Conservation (phyloP, 495 filamentous ascomycete species). For the Lepidopterella palustris region DNA sequence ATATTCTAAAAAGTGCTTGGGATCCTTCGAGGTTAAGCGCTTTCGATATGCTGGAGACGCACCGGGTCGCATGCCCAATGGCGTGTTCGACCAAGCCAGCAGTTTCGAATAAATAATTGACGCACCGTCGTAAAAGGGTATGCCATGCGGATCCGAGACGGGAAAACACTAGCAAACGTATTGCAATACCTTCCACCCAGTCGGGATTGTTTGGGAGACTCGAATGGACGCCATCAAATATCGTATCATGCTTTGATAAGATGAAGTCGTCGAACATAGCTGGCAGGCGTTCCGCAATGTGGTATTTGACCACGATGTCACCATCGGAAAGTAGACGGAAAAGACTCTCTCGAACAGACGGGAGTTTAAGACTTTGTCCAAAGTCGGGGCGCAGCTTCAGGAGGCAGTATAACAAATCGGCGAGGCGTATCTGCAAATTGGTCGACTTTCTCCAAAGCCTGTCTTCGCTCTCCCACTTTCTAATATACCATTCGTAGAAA, state of each 20-base stretch:
- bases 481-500: slow-evolving; percentile 75
- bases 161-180: slow-evolving; percentile 68
- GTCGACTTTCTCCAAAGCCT: slow-evolving; percentile 55
- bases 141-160: slow-evolving; percentile 73
- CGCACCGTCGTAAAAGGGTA: slow-evolving; percentile 70
- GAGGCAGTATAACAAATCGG: slow-evolving; percentile 59
- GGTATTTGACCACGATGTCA: slow-evolving; percentile 68
- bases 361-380: slow-evolving; percentile 47
- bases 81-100: slow-evolving; percentile 61
- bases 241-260: slow-evolving; percentile 69
- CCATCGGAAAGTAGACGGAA: slow-evolving; percentile 62
- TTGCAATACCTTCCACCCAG: slow-evolving; percentile 75
- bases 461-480: slow-evolving; percentile 47
- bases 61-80: slow-evolving; percentile 61
- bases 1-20: slow-evolving; percentile 72
- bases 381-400: slow-evolving; percentile 59
- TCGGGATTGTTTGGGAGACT: slow-evolving; percentile 64
- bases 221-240: slow-evolving; percentile 69
- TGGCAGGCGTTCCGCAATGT: slow-evolving; percentile 60
- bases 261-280: slow-evolving; percentile 71
- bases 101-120: slow-evolving; percentile 90
- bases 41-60: slow-evolving; percentile 58
- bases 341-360: slow-evolving; percentile 67
- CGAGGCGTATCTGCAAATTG: slow-evolving; percentile 58
- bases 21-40: slow-evolving; percentile 57